phyloP scores from a whole-genome alignment of 805 yeast genomes.

The Barnettozyma sucrosica region DNA sequence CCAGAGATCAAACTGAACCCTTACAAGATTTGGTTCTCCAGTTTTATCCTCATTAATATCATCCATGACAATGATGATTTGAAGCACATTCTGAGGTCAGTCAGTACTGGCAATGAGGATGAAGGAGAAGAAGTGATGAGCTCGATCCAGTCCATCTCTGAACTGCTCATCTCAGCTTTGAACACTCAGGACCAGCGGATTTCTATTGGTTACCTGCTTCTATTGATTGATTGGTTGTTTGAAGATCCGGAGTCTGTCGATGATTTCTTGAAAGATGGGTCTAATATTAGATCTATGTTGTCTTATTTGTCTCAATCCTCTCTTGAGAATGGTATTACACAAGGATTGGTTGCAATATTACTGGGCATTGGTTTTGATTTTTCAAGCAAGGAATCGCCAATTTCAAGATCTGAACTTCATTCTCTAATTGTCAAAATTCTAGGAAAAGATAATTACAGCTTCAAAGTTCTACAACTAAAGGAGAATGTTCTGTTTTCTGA shows the following conservation, averaged over 20 bases:
- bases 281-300: conserved; percentile 61
- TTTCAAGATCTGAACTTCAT: conserved; percentile 54
- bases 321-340: conserved; percentile 51
- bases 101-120: conserved; percentile 53
- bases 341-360: conserved; percentile 66
- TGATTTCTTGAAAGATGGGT: conserved; percentile 63
- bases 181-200: conserved; percentile 65
- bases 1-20: conserved; percentile 72
- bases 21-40: conserved; percentile 79
- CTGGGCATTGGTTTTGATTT: conserved; percentile 82
- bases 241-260: conserved; percentile 72
- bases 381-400: conserved; percentile 51
- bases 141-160: conserved; percentile 71
- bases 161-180: conserved; percentile 61
- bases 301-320: conserved; percentile 52
- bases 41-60: conserved; percentile 55
- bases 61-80: conserved; percentile 50
- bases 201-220: conserved; percentile 69
- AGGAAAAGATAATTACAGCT: conserved; percentile 74
- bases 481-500: conserved; percentile 50
- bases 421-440: conserved; percentile 60
- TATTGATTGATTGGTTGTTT: conserved; percentile 69
- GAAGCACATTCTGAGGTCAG: conserved; percentile 39
- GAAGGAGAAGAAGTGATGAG: conserved; percentile 65
- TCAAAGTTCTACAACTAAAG: conserved; percentile 67